These are phyloP conservation scores for Pyropia haitanensis DNA, from an alignment of 23 red algal species.

Conservation along the genomic window DNA sequence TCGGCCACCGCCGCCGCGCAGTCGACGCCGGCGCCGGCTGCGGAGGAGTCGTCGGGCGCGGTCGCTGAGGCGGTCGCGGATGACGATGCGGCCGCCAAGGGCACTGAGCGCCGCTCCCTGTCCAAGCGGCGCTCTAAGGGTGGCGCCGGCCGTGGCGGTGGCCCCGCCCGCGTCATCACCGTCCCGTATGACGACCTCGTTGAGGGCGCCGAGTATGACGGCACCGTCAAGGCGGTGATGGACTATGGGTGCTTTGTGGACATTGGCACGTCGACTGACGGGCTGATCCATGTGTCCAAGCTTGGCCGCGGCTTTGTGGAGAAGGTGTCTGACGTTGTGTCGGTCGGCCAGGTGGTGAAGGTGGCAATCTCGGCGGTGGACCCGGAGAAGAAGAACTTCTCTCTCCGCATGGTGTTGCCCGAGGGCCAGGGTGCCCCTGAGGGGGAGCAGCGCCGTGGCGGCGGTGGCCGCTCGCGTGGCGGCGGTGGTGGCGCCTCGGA, in stretches of 20 bases:
- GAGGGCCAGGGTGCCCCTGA: conserved; percentile 15
- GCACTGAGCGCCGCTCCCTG: conserved; percentile 1
- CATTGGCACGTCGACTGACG: conserved; percentile 72
- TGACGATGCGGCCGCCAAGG: too few species aligned
- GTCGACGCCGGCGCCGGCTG: too few species aligned
- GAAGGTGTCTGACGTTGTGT: conserved; percentile 64
- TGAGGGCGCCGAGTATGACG: conserved; percentile 47
- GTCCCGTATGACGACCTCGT: conserved; percentile 31
- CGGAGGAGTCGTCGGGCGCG: too few species aligned
- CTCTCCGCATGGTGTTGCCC: conserved; percentile 36
- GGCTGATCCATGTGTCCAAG: conserved; percentile 94
- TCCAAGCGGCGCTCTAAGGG: not conserved
- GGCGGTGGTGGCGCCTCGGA: conserved; percentile 5
- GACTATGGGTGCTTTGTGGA: conserved; percentile 88
- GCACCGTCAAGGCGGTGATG: conserved; percentile 50
- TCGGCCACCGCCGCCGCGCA: too few species aligned
- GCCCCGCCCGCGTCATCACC: not conserved
- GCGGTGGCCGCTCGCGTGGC: not conserved
- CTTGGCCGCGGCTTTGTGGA: conserved; percentile 67
- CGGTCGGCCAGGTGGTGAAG: conserved; percentile 47
- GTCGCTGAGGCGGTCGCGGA: too few species aligned
- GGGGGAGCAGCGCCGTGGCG: not conserved
- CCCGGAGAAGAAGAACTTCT: conserved; percentile 71
- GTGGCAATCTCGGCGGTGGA: conserved; percentile 71
- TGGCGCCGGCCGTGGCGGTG: not conserved